These are phyloP conservation scores for Trichophyton schoenleinii DNA, from an alignment of 2,329 filamentous ascomycete genomes.

Conservation along the genomic window DNA sequence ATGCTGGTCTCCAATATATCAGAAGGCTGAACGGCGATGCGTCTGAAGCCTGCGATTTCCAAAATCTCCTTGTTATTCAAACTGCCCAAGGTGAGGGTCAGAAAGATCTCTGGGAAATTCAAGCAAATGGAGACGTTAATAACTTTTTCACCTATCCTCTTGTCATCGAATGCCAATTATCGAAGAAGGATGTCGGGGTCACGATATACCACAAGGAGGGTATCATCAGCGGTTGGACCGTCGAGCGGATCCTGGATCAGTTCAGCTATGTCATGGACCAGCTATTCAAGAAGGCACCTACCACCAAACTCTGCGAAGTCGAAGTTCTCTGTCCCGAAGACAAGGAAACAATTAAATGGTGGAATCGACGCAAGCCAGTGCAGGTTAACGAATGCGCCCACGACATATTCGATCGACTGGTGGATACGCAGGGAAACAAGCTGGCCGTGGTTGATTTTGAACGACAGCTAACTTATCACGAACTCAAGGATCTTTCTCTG, in stretches of 20 bases:
- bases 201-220: conserved; percentile 55
- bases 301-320: conserved; percentile 18
- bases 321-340: conserved; percentile 25
- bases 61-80: conserved; percentile 29
- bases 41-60: conserved; percentile 29
- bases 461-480: conserved; percentile 12
- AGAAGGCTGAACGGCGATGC: conserved; percentile 39
- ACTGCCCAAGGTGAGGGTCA: conserved; percentile 7
- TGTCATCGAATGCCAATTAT: conserved; percentile 52
- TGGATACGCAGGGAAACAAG: conserved; percentile 9
- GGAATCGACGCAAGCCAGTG: conserved; percentile 19
- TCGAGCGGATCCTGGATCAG: conserved; percentile 44
- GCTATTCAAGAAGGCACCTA: conserved; percentile 19
- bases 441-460: conserved; percentile 16
- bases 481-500: conserved; percentile 14
- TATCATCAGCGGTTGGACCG: conserved; percentile 40
- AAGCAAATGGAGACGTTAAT: conserved; percentile 7
- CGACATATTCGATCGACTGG: conserved; percentile 14
- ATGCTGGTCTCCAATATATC: conserved; percentile 38
- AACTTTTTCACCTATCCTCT: conserved; percentile 26
- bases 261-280: conserved; percentile 31
- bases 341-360: conserved; percentile 21
- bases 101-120: conserved; percentile 9
- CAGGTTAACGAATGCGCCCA: conserved; percentile 14
- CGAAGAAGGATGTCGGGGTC: conserved; percentile 42